Evolutionary conservation across 805 yeast genomes (phyloP), one percentile per base, ranked within the genome.

Genomic region (Tetrapisispora nanseiensis): DNA sequence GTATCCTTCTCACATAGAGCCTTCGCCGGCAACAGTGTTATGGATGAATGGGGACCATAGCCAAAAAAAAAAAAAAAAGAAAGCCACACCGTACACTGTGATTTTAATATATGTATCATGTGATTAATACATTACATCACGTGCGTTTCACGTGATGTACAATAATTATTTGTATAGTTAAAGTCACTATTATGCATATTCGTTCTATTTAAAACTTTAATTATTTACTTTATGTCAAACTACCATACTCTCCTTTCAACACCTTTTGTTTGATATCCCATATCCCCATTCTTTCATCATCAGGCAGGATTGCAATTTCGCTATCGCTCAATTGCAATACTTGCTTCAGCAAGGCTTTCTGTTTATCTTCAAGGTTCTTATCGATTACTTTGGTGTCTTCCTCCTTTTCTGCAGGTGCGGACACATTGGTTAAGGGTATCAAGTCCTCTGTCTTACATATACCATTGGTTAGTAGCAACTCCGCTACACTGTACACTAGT

Each of bases 401-500:
- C 22, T 10, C 27, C 27, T n/a, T 13, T n/a, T n/a, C n/a, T n/a
- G n/a, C n/a, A n/a, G 32, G 32, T n/a, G 32, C 8, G 9, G 18
- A 11, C 8, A n/a, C 15, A 63, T 58, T 46, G 60, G 64, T 62
- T 18, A 59, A 44, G 28, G 61, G 60, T 26, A 62, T 57, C 44
- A 62, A 36, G 34, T 61, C 65, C 31, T 62, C 67, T 6, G 60
- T 60, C 27, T 54, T 51, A 20, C 62, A 51, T 21, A 62, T 49
- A 13, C 63, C 60, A 39, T 57, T 57, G 13, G 61, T 63, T 47
- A 80, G 56, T 46, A 86, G 62, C 2, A 80, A 68, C 55, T 89
- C 96, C 2, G 87, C 90, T 23, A 86, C 66, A 0, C 95, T 92
- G 59, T 79, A 86, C 2, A 85, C 66, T 36, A 90, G 67, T 59